These are phyloP conservation scores for Lipomyces yamanashiensis DNA, from an alignment of 805 yeast species.

Conservation along the genomic window DNA sequence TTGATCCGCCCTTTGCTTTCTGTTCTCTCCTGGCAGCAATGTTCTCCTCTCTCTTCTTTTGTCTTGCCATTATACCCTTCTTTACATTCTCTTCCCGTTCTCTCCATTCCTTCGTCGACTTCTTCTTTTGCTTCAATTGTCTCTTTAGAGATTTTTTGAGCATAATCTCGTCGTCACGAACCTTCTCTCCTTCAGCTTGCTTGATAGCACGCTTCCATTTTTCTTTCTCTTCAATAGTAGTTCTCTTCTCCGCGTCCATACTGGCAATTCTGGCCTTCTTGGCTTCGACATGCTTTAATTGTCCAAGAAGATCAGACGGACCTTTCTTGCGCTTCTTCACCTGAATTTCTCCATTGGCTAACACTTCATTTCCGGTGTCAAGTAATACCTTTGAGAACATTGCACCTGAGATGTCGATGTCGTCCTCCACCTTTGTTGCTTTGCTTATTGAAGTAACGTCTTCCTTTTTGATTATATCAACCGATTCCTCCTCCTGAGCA, in stretches of 20 bases:
- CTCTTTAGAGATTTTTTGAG: conserved; percentile 83
- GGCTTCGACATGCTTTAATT: conserved; percentile 72
- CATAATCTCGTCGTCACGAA: conserved; percentile 87
- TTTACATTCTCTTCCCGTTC: conserved; percentile 83
- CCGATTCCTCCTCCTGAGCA: conserved; percentile 45
- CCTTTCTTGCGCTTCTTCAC: conserved; percentile 70
- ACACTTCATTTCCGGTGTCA: conserved; percentile 76
- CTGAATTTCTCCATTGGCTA: conserved; percentile 64
- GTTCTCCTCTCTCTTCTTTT: conserved; percentile 90
- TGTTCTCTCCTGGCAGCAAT: conserved; percentile 81
- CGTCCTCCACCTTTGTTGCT: conserved; percentile 39
- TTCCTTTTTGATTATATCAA: conserved; percentile 42
- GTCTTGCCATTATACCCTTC: conserved; percentile 72
- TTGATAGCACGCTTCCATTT: conserved; percentile 85
- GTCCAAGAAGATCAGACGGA: conserved; percentile 85
- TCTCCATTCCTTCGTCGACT: conserved; percentile 88
- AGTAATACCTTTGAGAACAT: conserved; percentile 83
- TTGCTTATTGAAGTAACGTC: conserved; percentile 16
- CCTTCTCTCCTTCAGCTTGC: conserved; percentile 84
- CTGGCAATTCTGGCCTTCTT: conserved; percentile 66
- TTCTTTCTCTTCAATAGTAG: conserved; percentile 66
- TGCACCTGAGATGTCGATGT: conserved; percentile 48
- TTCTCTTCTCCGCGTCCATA: conserved; percentile 65
- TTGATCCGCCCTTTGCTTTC: conserved; percentile 78
- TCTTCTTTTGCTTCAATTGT: conserved; percentile 80